These are phyloP conservation scores for Brassica nigra DNA, from an alignment of 345 rosid genomes.

Conservation along the genomic window DNA sequence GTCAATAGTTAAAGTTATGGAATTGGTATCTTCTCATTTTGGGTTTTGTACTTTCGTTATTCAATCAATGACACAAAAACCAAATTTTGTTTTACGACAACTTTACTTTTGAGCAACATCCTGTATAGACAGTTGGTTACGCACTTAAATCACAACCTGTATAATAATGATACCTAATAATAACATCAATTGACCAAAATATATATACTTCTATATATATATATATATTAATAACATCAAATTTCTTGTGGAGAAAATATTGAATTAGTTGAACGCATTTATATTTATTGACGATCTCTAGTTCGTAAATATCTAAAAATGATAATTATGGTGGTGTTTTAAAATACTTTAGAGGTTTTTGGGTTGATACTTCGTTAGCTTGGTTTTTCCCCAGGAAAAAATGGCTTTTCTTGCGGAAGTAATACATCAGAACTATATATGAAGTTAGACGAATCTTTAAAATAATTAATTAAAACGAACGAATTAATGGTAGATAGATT, in stretches of 20 bases:
- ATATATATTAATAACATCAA: neutral
- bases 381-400: neutral
- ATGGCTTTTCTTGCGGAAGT: constrained; percentile 8
- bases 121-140: constrained; percentile 8
- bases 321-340: neutral
- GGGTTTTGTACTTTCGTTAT: neutral
- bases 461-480: neutral
- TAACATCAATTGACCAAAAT: neutral
- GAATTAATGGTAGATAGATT: neutral
- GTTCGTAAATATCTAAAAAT: neutral
- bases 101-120: constrained; percentile 13
- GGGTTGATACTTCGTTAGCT: neutral
- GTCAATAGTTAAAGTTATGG: constrained; percentile 1
- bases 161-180: neutral
- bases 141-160: neutral
- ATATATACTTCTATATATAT: too few relatives aligned
- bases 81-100: constrained; percentile 13
- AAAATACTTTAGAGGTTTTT: neutral
- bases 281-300: neutral
- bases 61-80: neutral
- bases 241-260: neutral
- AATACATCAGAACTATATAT: neutral
- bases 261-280: neutral
- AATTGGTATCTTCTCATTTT: neutral
- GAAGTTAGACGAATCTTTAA: neutral